Evolutionary conservation across 2,329 filamentous ascomycete genomes (phyloP).

Genomic region (Xenoacremonium recifei): DNA sequence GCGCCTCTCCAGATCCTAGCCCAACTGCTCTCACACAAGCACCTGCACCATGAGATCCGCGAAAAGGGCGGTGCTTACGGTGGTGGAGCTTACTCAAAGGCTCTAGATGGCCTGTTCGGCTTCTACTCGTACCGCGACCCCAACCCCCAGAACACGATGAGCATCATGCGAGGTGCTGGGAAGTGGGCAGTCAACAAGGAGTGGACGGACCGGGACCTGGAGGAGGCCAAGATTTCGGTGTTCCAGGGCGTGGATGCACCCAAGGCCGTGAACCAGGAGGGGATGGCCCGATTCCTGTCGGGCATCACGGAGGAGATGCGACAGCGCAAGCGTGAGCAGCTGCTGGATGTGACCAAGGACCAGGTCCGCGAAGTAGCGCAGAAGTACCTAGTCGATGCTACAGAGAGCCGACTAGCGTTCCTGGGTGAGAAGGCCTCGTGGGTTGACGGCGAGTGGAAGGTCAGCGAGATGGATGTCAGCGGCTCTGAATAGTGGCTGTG

Average conservation of each 20-base stretch:
- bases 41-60: constrained; percentile 94
- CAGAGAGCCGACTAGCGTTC: constrained; percentile 67
- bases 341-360: constrained; percentile 80
- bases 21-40: constrained; percentile 92
- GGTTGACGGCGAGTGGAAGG: constrained; percentile 71
- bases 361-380: constrained; percentile 82
- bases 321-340: constrained; percentile 75
- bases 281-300: constrained; percentile 80
- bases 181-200: constrained; percentile 76
- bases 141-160: constrained; percentile 84
- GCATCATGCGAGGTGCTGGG: constrained; percentile 80
- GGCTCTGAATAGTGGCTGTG: constrained; percentile 32
- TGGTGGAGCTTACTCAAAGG: constrained; percentile 79
- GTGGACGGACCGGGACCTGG: constrained; percentile 82
- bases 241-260: constrained; percentile 93
- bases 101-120: constrained; percentile 81
- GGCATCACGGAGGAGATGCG: constrained; percentile 88
- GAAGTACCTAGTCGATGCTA: constrained; percentile 70
- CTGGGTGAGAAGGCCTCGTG: constrained; percentile 82
- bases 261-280: constrained; percentile 80
- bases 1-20: constrained; percentile 85
- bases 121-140: constrained; percentile 98
- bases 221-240: constrained; percentile 92
- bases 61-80: constrained; percentile 98
- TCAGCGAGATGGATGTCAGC: constrained; percentile 71